These are phyloP conservation scores for Mycothermus thermophilus DNA, from an alignment of 495 filamentous ascomycete species.

Conservation along the genomic window DNA sequence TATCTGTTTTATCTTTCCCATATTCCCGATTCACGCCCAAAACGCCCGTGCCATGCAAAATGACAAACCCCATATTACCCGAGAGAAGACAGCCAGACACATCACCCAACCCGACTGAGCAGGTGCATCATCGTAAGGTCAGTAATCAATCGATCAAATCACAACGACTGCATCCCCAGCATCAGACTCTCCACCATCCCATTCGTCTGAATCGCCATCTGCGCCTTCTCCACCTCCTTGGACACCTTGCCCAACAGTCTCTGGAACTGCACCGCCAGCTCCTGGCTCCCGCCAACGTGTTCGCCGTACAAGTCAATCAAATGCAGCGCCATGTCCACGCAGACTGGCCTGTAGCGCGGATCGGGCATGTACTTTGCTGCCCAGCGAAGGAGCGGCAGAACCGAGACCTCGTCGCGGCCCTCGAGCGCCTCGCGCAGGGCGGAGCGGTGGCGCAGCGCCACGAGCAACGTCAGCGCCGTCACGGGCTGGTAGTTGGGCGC, in stretches of 20 bases:
- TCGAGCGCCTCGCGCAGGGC: slow-evolving; percentile 71
- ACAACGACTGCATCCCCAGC: slow-evolving; percentile 14
- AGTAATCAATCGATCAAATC: too few species aligned
- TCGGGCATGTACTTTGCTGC: slow-evolving; percentile 62
- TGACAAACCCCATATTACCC: background rate
- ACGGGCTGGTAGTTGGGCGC: slow-evolving; percentile 39
- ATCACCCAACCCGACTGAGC: too few species aligned
- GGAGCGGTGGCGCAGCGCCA: slow-evolving; percentile 73
- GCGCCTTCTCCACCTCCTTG: slow-evolving; percentile 63
- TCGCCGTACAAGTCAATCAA: slow-evolving; percentile 78
- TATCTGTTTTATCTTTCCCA: slow-evolving; percentile 1
- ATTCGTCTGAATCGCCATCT: slow-evolving; percentile 59
- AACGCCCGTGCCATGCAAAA: slow-evolving; percentile 10
- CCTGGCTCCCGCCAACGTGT: slow-evolving; percentile 56
- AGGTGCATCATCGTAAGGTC: too few species aligned
- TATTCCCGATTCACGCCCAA: background rate
- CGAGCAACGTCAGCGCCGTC: slow-evolving; percentile 58
- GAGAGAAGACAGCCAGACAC: background rate
- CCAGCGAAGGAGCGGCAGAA: slow-evolving; percentile 77
- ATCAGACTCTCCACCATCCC: slow-evolving; percentile 78
- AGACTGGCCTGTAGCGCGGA: slow-evolving; percentile 60
- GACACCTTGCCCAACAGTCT: slow-evolving; percentile 53
- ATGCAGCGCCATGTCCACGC: slow-evolving; percentile 64
- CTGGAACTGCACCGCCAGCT: slow-evolving; percentile 54
- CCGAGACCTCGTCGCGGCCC: slow-evolving; percentile 65